These are phyloP conservation scores for Neofusicoccum ribis DNA, from an alignment of 2,329 filamentous ascomycete species.

Conservation along the genomic window DNA sequence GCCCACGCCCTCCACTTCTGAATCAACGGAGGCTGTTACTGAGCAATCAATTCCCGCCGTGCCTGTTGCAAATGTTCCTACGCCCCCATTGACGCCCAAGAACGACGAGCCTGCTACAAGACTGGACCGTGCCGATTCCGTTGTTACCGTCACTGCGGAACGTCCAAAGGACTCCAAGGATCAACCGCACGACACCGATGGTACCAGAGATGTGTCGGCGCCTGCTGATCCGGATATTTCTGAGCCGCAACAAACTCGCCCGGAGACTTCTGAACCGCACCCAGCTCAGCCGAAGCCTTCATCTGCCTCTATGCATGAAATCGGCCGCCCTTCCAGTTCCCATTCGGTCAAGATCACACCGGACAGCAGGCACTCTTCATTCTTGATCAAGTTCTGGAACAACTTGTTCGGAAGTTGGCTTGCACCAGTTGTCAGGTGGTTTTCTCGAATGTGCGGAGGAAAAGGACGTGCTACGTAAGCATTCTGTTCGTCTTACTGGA, in stretches of 20 bases:
- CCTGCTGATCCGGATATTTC: not conserved
- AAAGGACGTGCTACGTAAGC: slow-evolving; percentile 20
- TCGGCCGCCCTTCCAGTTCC: not conserved
- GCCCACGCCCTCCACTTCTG: not conserved
- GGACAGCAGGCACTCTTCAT: not conserved
- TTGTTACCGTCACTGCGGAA: slow-evolving; percentile 1
- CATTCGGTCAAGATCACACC: not conserved
- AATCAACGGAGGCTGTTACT: not conserved
- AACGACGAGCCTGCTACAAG: not conserved
- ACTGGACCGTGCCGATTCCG: slow-evolving; percentile 13
- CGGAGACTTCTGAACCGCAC: too few relatives aligned
- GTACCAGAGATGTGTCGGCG: not conserved
- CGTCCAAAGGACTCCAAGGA: not conserved
- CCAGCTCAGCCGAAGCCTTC: not conserved
- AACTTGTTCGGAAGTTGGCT: slow-evolving; percentile 18
- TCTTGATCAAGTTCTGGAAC: slow-evolving; percentile 15
- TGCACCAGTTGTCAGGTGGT: slow-evolving; percentile 4
- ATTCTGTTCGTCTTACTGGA: slow-evolving; percentile 15
- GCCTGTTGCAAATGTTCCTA: not conserved
- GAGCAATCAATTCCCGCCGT: not conserved
- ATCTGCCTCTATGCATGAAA: not conserved
- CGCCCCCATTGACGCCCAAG: slow-evolving; percentile 15
- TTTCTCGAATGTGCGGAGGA: slow-evolving; percentile 13
- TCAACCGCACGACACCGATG: not conserved
- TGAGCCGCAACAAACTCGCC: not conserved